Conservation (phyloP, 345 rosid genomes). For the Populus davidiana region DNA sequence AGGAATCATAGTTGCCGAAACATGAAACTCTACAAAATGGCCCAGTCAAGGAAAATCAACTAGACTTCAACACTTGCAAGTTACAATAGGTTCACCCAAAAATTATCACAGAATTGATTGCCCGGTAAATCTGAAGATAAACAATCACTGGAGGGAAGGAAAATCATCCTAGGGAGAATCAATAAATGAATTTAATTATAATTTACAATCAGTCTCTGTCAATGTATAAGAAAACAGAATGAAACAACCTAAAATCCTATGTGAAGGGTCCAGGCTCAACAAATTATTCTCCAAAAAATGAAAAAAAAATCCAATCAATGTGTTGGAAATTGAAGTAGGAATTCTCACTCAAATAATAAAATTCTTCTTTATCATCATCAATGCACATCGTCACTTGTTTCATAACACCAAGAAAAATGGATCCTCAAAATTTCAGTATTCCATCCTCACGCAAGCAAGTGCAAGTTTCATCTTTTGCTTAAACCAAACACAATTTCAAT, state of each 20-base stretch:
- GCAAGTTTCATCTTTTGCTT: not conserved
- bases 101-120: not conserved
- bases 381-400: too few species aligned
- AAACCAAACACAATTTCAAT: not conserved
- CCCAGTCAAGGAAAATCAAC: not conserved
- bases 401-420: not conserved
- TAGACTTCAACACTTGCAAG: not conserved
- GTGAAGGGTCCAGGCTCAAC: too few species aligned
- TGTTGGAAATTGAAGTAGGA: too few species aligned
- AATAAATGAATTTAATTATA: not conserved
- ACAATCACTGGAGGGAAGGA: not conserved
- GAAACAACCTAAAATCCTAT: too few species aligned
- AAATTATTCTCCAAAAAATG: too few species aligned
- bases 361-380: too few species aligned
- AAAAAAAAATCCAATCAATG: too few species aligned
- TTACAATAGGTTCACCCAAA: not conserved
- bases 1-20: not conserved
- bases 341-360: too few species aligned
- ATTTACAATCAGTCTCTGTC: too few species aligned
- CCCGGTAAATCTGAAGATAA: not conserved
- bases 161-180: not conserved
- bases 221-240: too few species aligned
- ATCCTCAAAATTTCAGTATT: not conserved
- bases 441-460: not conserved
- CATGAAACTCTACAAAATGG: not conserved